Percentiles rank a stretch among this genome's conserved stretches.
Evolutionary conservation across 23 red algal genomes (phyloP).

Genomic region (Agarophyton chilense): DNA sequence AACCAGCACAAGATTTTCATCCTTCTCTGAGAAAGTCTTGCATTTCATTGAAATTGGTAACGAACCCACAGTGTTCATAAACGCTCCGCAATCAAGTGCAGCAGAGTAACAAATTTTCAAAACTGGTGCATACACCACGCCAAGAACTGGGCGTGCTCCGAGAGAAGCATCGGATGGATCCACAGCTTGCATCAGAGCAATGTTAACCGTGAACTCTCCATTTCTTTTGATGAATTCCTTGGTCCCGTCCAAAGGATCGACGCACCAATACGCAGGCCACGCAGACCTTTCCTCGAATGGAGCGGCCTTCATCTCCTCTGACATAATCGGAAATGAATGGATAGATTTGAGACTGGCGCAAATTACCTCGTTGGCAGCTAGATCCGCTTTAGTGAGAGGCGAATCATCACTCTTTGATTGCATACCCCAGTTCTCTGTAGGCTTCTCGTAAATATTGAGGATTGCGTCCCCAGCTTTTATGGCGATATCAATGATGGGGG

Average conservation of each 20-base stretch:
- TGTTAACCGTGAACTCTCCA: conserved; percentile 87
- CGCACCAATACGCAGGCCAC: conserved; percentile 83
- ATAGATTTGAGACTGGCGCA: conserved; percentile 31
- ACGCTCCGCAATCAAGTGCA: conserved; percentile 55
- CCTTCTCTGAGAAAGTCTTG: conserved; percentile 46
- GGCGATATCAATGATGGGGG: conserved; percentile 48
- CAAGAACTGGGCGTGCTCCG: conserved; percentile 67
- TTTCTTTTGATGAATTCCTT: conserved; percentile 91
- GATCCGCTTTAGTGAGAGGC: conserved; percentile 77
- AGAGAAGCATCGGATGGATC: neutral
- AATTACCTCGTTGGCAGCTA: conserved; percentile 73
- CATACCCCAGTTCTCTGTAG: conserved; percentile 46
- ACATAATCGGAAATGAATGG: conserved; percentile 76
- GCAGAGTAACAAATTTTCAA: conserved; percentile 50
- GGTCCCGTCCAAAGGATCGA: conserved; percentile 85
- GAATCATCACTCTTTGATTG: conserved; percentile 78
- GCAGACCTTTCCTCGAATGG: conserved; percentile 14
- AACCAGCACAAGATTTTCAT: conserved; percentile 66
- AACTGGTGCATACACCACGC: conserved; percentile 76
- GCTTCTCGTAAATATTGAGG: conserved; percentile 72
- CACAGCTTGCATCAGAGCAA: conserved; percentile 73
- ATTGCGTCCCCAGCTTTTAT: conserved; percentile 67
- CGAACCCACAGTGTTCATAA: conserved; percentile 5
- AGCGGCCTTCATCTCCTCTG: conserved; percentile 71
- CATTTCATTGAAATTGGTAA: conserved; percentile 36